These are phyloP conservation scores for Exutisphaerella laricina DNA, from an alignment of 2,329 filamentous ascomycete species.

Conservation along the genomic window DNA sequence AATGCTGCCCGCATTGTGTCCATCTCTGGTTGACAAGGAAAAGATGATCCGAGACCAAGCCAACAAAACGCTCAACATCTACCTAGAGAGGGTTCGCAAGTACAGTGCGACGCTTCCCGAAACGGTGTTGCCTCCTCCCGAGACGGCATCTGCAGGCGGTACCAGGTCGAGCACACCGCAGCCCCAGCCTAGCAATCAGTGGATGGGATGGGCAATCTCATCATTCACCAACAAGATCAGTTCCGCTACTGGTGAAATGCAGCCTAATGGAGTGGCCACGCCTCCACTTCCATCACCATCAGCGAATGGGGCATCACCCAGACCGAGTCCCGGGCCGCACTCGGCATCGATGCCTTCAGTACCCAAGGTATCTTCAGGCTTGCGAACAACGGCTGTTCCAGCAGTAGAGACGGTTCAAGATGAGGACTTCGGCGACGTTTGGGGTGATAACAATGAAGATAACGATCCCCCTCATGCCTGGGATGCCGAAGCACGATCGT, in stretches of 20 bases:
- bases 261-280: constrained; percentile 48
- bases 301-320: constrained; percentile 30
- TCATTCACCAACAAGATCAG: constrained; percentile 95
- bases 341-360: constrained; percentile 27
- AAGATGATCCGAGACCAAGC: constrained; percentile 90
- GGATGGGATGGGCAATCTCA: constrained; percentile 97
- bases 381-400: constrained; percentile 21
- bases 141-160: constrained; percentile 42
- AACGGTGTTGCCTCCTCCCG: constrained; percentile 62
- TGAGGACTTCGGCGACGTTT: constrained; percentile 51
- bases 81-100: constrained; percentile 76
- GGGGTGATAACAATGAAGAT: constrained; percentile 60
- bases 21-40: constrained; percentile 86
- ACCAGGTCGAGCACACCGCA: constrained; percentile 75
- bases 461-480: constrained; percentile 29
- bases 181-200: constrained; percentile 51
- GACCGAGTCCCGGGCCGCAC: constrained; percentile 26
- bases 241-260: constrained; percentile 78
- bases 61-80: constrained; percentile 80
- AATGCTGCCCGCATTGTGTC: constrained; percentile 77
- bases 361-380: constrained; percentile 25
- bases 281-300: constrained; percentile 37
- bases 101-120: constrained; percentile 74
- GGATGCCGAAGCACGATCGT: constrained; percentile 9
- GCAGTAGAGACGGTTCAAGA: constrained; percentile 38